Evolutionary conservation across 2,329 filamentous ascomycete genomes (phyloP).

Genomic region (Paecilomyces dactylethromorphus): DNA sequence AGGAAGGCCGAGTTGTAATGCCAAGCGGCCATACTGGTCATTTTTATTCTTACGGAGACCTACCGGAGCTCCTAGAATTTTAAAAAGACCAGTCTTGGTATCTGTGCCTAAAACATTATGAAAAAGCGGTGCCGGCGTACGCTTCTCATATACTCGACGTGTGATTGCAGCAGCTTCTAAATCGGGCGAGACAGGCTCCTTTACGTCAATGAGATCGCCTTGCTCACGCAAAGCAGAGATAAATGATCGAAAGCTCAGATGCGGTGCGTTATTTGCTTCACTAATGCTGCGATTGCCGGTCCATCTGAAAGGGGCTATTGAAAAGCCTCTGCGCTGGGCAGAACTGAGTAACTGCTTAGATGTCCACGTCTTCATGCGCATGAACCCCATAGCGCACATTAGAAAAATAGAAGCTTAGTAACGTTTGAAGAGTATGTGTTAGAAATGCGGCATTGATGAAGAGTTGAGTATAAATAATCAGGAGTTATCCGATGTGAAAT

Average conservation of each 20-base stretch:
- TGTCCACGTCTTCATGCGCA: background rate
- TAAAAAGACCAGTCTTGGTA: slow-evolving; percentile 4
- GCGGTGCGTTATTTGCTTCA: background rate
- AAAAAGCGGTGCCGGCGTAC: slow-evolving; percentile 5
- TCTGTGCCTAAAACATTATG: slow-evolving; percentile 1
- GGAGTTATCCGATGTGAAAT: no score
- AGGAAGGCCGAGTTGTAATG: slow-evolving; percentile 10
- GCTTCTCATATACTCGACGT: slow-evolving; percentile 8
- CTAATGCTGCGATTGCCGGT: background rate
- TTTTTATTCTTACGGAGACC: slow-evolving; percentile 1
- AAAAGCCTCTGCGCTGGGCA: background rate
- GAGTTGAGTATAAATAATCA: no score
- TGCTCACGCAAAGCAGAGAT: background rate
- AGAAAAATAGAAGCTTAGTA: background rate
- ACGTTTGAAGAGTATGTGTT: no score
- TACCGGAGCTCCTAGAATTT: slow-evolving; percentile 7
- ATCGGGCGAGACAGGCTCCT: slow-evolving; percentile 7
- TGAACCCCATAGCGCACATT: background rate
- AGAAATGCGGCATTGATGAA: no score
- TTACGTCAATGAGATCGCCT: slow-evolving; percentile 7
- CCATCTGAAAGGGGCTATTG: background rate
- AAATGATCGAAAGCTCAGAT: background rate
- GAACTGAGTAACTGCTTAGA: background rate
- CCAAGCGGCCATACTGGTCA: slow-evolving; percentile 7
- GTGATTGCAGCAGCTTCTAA: slow-evolving; percentile 8